phyloP scores from a whole-genome alignment of 495 filamentous ascomycete genomes.

The Clavariopsis aquatica region DNA sequence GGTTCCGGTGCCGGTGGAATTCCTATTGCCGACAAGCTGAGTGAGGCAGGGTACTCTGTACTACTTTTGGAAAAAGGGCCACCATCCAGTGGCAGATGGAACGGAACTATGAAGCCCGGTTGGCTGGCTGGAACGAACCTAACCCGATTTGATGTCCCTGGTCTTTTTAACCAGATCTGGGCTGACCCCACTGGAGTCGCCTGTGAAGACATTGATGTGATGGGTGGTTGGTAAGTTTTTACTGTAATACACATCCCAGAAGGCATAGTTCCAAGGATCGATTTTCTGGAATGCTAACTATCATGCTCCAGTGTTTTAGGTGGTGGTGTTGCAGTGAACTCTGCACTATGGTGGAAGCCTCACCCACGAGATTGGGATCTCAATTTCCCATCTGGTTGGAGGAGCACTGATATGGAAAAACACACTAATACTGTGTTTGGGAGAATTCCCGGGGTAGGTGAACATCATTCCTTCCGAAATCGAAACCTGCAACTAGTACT shows the following conservation, averaged over 20 bases:
- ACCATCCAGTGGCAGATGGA: constrained; percentile 59
- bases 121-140: constrained; percentile 68
- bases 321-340: constrained; percentile 72
- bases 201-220: constrained; percentile 68
- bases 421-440: constrained; percentile 61
- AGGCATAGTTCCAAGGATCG: neutral
- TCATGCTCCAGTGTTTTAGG: constrained; percentile 56
- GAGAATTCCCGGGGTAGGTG: constrained; percentile 60
- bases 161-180: constrained; percentile 71
- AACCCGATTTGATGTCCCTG: constrained; percentile 78
- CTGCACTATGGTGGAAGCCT: constrained; percentile 61
- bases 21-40: constrained; percentile 64
- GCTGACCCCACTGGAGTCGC: constrained; percentile 60
- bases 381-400: constrained; percentile 76
- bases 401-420: constrained; percentile 59
- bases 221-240: constrained; percentile 61
- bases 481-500: neutral
- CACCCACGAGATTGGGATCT: constrained; percentile 68
- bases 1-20: constrained; percentile 67
- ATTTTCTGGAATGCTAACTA: neutral
- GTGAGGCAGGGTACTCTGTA: constrained; percentile 61
- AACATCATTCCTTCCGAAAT: neutral
- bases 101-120: constrained; percentile 52
- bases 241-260: neutral
- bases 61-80: constrained; percentile 67